phyloP scores from a whole-genome alignment of 345 rosid species.

The Eucalyptus regnans region DNA sequence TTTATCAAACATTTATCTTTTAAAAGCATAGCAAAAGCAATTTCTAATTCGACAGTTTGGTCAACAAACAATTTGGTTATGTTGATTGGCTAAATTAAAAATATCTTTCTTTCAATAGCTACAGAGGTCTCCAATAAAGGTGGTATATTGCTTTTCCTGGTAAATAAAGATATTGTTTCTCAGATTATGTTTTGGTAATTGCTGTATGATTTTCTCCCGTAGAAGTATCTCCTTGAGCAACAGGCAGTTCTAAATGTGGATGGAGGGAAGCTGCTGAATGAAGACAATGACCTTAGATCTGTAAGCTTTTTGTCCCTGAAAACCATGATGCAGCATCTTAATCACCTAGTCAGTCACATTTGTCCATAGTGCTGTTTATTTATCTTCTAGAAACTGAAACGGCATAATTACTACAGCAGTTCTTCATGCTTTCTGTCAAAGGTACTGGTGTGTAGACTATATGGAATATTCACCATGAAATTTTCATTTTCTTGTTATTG shows the following conservation, averaged over 20 bases:
- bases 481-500: neutral
- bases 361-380: neutral
- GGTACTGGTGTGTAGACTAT: neutral
- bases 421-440: neutral
- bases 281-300: conserved; percentile 90
- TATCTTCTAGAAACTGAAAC: neutral
- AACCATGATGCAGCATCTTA: neutral
- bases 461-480: neutral
- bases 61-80: neutral
- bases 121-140: neutral
- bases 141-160: neutral
- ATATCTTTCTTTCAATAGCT: neutral
- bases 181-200: neutral
- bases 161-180: neutral
- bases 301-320: conserved; percentile 32
- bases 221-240: conserved; percentile 94
- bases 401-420: neutral
- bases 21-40: neutral
- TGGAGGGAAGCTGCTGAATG: conserved; percentile 83
- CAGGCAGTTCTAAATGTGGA: conserved; percentile 72
- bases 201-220: neutral
- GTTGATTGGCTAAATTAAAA: neutral
- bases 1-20: neutral
- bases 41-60: neutral
- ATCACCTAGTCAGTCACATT: neutral